Base-by-base conservation (phyloP, 306 rosid species). In the Vigna trinervia region DNA sequence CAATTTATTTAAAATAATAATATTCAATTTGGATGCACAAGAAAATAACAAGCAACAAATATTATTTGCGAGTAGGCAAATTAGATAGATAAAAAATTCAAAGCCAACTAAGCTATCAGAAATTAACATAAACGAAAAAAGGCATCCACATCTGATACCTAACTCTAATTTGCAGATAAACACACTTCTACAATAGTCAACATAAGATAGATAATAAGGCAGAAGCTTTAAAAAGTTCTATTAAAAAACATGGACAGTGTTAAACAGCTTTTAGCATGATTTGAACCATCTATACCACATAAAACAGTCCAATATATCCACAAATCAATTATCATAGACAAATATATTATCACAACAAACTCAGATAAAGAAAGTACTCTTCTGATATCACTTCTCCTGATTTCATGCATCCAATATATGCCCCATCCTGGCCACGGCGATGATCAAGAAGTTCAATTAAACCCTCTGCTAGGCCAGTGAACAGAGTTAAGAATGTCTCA, bases 351-450 rank as follows among this genome's bases (percentile, higher is more conserved):
- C 52, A 23, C 39, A 80, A 79, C 17, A 68, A 78, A 46, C 61
- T 69, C 41, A 5, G 81, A 77, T 38, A 78, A 69, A 77, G 78
- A 69, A 77, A 64, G 34, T 92, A 96, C 99, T 88, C 98, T 45
- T 96, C 98, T 75, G 98, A 46, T 83, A 96, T 79, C 81, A 96
- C 99, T 8, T 89, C 94, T 87, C 99, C 99, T 58, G 99, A 91
- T 78, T 96, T 92, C 99, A 96, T 96, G 89, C 98, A 96, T 74
- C 99, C 99, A 78, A 96, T 80, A 86, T 92, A 96, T 73, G 97
- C 87, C 61, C 94, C 84, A 52, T 84, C 93, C 79, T 96, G 99
- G 63, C 91, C 94, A 81, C 91, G 96, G n/a, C 93, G 99, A 41
- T 38, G 93, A 22, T 96, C 94, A 85, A 96, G 98, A 91, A 96